Base-by-base conservation (phyloP, 768 basidiomycete species). In the Mycena indigotica region DNA sequence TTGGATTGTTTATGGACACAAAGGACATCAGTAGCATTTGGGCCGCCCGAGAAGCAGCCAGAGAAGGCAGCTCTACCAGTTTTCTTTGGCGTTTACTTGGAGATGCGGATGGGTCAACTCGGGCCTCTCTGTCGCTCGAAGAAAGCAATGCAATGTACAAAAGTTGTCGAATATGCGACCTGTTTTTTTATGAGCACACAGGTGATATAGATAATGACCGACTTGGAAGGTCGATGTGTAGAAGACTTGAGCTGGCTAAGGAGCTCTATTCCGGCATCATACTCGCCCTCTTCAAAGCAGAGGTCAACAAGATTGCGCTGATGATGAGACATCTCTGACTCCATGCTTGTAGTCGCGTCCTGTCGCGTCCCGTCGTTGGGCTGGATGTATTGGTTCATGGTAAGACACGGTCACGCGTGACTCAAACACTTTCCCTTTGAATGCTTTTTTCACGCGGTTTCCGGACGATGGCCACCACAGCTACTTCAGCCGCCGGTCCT, bases 241-340 rank as follows among this genome's bases (percentile, higher is more conserved):
- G 79, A 67, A 0, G 83, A 81, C 45, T 86, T 83, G 2, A 91
- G 69, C 56, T 86, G 84, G 56, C 84, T 83, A 1, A 92, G 78
- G 25, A 82, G 71, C 15, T 77, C 73, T 26, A 90, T 85, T 5
- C 84, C 90, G 4, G 82, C 77, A 63, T 89, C 85, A 61, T 88
- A 89, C 56, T 90, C 87, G 17, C 85, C 84, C 68, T 92, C 90
- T 65, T 92, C 90, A 19, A 91, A 82, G 57, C 86, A 86, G 52
- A 79, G 84, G 66, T 91, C 88, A 19, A 91, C 86, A 3, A 89
- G 72, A 29, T 77, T 78, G 30, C 79, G 76, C 63, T 83, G 81
- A 64, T 82, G 68, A 15, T 69, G 66, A 55, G 70, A 74, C 76
- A 84, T 78, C 52, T 82, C 80, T 10, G 70, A 70, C 56, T 81